These are phyloP conservation scores for Casaregolazyma lundiana DNA, from an alignment of 1,139 yeast species.

Conservation along the genomic window DNA sequence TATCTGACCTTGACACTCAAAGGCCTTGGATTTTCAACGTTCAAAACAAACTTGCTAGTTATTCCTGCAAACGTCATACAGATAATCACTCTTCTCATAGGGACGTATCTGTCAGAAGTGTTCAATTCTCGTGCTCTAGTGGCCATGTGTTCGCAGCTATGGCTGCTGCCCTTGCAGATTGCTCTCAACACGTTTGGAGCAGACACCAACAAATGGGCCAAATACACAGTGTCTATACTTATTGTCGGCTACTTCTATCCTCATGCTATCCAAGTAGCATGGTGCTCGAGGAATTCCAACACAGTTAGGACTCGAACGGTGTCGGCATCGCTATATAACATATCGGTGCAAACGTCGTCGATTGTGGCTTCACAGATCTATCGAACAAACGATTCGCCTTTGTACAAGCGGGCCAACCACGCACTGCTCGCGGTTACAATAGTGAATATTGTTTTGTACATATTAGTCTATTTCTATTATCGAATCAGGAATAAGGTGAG, in stretches of 20 bases:
- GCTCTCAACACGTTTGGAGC: constrained; percentile 27
- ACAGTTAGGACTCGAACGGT: constrained; percentile 52
- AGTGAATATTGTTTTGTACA: constrained; percentile 22
- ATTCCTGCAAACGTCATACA: constrained; percentile 46
- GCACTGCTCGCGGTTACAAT: constrained; percentile 37
- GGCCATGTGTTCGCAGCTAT: constrained; percentile 34
- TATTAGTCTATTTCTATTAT: constrained; percentile 35
- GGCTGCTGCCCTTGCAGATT: constrained; percentile 35
- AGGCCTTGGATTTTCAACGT: constrained; percentile 52
- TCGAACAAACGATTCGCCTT: constrained; percentile 48
- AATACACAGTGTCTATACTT: constrained; percentile 46
- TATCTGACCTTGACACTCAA: constrained; percentile 52
- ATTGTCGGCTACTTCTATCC: constrained; percentile 45
- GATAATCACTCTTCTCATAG: constrained; percentile 38
- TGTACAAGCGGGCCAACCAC: constrained; percentile 48
- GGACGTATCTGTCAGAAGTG: constrained; percentile 44
- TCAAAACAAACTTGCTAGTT: constrained; percentile 49
- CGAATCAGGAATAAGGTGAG: constrained; percentile 41
- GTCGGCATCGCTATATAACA: constrained; percentile 53
- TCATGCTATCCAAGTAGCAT: constrained; percentile 52
- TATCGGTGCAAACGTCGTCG: constrained; percentile 49
- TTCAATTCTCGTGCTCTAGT: constrained; percentile 40
- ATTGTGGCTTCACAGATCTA: constrained; percentile 48
- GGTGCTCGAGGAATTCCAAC: constrained; percentile 55
- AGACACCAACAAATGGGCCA: constrained; percentile 41